These are phyloP conservation scores for Cyphellophora europaea DNA, from an alignment of 2,329 filamentous ascomycete species.

Conservation along the genomic window DNA sequence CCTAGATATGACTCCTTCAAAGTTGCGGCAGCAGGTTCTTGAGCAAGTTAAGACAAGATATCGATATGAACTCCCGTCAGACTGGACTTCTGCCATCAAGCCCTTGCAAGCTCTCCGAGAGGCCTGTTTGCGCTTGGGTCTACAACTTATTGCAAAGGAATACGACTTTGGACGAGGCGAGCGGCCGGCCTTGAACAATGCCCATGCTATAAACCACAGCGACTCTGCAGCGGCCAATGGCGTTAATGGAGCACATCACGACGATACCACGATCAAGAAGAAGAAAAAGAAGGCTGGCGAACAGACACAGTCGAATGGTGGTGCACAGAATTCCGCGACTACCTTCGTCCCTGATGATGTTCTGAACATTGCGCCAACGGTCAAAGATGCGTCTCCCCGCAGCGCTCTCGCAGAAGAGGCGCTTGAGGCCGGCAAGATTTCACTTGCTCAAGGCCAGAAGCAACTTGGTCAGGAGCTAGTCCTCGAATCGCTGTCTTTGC, in stretches of 20 bases:
- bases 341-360: conserved; percentile 82
- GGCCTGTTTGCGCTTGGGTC: conserved; percentile 75
- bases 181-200: conserved; percentile 20
- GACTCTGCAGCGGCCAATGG: conserved; percentile 29
- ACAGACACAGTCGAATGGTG: conserved; percentile 19
- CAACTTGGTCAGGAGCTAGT: conserved; percentile 93
- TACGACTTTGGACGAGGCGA: conserved; percentile 55
- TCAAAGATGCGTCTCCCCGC: conserved; percentile 89
- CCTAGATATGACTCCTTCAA: conserved; percentile 65
- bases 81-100: conserved; percentile 60
- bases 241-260: conserved; percentile 22
- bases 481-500: conserved; percentile 87
- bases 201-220: neutral
- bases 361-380: conserved; percentile 82
- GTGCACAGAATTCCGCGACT: conserved; percentile 35
- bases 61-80: conserved; percentile 60
- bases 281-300: conserved; percentile 40
- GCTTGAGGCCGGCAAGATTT: conserved; percentile 88
- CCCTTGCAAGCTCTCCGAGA: conserved; percentile 82
- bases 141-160: conserved; percentile 74
- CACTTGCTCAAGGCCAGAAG: conserved; percentile 89
- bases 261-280: conserved; percentile 45
- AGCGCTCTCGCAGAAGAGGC: conserved; percentile 91
- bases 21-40: conserved; percentile 59
- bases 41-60: conserved; percentile 65